Percentiles rank a stretch among this genome's conserved stretches.
These are phyloP conservation scores for Cyclotella cryptica DNA, from an alignment of 108 stramenopile species.

Conservation along the genomic window DNA sequence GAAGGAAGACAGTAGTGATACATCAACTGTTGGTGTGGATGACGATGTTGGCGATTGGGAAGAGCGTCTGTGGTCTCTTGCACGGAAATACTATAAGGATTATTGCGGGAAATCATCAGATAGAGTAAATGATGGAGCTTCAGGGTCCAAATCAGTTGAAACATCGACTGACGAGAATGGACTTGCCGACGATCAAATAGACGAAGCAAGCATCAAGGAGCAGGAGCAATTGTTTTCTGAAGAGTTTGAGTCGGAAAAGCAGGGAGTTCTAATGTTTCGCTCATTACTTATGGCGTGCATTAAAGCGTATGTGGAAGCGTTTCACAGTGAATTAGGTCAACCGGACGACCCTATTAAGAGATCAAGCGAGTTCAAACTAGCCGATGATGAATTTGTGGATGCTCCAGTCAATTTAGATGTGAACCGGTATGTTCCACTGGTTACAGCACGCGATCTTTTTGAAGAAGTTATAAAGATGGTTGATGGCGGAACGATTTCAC, in stretches of 20 bases:
- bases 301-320: conserved; percentile 37
- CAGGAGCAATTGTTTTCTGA: conserved; percentile 34
- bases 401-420: conserved; percentile 17
- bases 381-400: conserved; percentile 20
- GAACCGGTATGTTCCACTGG: conserved; percentile 38
- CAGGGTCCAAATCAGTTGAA: not conserved
- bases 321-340: conserved; percentile 27
- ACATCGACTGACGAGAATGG: not conserved
- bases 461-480: conserved; percentile 36
- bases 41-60: conserved; percentile 55
- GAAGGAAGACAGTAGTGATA: conserved; percentile 17
- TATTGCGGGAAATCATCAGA: conserved; percentile 10
- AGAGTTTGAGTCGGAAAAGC: conserved; percentile 33
- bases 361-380: not conserved
- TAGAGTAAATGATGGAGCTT: not conserved
- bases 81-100: conserved; percentile 40
- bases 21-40: conserved; percentile 33
- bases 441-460: conserved; percentile 40
- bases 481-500: conserved; percentile 9
- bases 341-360: not conserved
- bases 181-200: conserved; percentile 1
- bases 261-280: conserved; percentile 41
- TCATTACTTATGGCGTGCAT: conserved; percentile 41
- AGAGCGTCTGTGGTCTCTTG: conserved; percentile 51
- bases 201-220: conserved; percentile 41